Evolutionary conservation across 768 basidiomycete genomes (phyloP).

Genomic region (Sporobolomyces roseus): DNA sequence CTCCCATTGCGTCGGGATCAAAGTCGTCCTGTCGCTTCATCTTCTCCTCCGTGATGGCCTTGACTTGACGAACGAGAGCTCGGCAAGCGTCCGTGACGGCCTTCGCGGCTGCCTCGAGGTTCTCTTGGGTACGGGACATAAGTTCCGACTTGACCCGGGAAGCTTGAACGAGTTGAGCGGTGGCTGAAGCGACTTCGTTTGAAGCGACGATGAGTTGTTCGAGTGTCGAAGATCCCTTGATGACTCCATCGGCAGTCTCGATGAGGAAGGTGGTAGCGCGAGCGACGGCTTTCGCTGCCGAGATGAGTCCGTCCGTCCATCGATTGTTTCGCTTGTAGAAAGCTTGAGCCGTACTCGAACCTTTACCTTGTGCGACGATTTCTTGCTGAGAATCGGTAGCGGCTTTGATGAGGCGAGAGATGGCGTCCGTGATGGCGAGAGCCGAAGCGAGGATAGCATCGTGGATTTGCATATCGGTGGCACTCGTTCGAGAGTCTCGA

Average conservation of each 20-base stretch:
- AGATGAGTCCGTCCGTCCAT: conserved; percentile 98
- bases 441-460: conserved; percentile 92
- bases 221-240: conserved; percentile 83
- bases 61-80: conserved; percentile 92
- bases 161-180: conserved; percentile 96
- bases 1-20: conserved; percentile 87
- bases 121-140: conserved; percentile 98
- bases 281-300: conserved; percentile 94
- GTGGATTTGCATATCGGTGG: conserved; percentile 92
- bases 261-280: conserved; percentile 93
- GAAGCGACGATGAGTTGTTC: conserved; percentile 99
- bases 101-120: conserved; percentile 90
- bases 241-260: conserved; percentile 94
- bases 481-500: conserved; percentile 79
- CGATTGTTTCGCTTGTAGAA: conserved; percentile 99
- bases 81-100: conserved; percentile 97
- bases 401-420: conserved; percentile 87
- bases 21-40: conserved; percentile 65
- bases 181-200: conserved; percentile 94
- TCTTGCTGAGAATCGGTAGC: conserved; percentile 98
- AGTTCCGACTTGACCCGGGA: conserved; percentile 96
- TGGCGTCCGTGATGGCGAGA: conserved; percentile 91
- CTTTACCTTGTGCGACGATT: conserved; percentile 91
- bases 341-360: conserved; percentile 84
- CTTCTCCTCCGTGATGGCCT: conserved; percentile 83